Conservation (phyloP, 345 rosid genomes). For the Viola odorata region DNA sequence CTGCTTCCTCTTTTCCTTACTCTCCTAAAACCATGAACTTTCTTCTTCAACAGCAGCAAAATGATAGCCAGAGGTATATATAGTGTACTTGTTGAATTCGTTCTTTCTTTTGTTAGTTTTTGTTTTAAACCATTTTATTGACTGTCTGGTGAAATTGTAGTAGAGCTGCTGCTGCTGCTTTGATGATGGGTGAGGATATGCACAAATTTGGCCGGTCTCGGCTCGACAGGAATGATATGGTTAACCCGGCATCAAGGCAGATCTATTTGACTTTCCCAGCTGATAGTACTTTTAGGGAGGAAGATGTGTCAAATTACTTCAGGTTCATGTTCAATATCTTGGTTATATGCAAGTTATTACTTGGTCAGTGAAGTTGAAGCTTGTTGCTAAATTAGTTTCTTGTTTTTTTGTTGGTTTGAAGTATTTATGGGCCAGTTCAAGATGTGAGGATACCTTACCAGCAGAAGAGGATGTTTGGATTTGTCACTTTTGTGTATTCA, state of each 20-base stretch:
- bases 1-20: conserved; percentile 48
- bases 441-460: conserved; percentile 94
- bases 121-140: not conserved
- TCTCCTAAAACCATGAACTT: conserved; percentile 61
- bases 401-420: conserved; percentile 20
- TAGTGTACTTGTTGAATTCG: not conserved
- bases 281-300: conserved; percentile 88
- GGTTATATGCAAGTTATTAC: not conserved
- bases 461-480: conserved; percentile 97
- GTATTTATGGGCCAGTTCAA: conserved; percentile 90
- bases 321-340: conserved; percentile 32
- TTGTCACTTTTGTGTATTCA: conserved; percentile 81
- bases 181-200: conserved; percentile 65
- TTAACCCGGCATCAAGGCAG: conserved; percentile 90
- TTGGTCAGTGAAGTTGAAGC: not conserved
- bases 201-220: conserved; percentile 66
- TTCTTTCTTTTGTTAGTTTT: not conserved
- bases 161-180: conserved; percentile 57
- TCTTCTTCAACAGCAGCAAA: conserved; percentile 58
- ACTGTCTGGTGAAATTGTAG: not conserved
- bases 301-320: conserved; percentile 86
- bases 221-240: conserved; percentile 69
- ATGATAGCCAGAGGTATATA: conserved; percentile 60
- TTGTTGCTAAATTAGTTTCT: not conserved
- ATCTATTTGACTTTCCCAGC: conserved; percentile 96